These are phyloP conservation scores for Albizia julibrissin DNA, from an alignment of 306 rosid species.

Conservation along the genomic window DNA sequence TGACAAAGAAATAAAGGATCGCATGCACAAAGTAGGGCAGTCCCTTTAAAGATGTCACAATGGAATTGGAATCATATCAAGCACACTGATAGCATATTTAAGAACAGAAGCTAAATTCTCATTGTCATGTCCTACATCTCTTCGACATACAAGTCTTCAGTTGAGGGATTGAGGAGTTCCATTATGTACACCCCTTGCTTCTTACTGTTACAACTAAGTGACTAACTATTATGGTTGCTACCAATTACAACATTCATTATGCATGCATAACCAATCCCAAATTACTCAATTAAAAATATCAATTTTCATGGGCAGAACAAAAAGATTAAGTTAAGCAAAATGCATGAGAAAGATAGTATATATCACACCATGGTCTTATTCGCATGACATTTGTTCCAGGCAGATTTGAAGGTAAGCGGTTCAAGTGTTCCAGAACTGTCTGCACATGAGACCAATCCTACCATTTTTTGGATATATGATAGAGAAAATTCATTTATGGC, in stretches of 20 bases:
- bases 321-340: constrained; percentile 17
- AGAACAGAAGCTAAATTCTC: neutral
- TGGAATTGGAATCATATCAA: constrained; percentile 26
- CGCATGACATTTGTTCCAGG: constrained; percentile 84
- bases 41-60: neutral
- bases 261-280: neutral
- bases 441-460: constrained; percentile 86
- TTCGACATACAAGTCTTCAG: constrained; percentile 16
- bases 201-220: neutral
- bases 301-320: constrained; percentile 15
- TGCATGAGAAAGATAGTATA: constrained; percentile 10
- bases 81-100: constrained; percentile 24
- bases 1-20: constrained; percentile 22
- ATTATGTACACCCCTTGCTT: neutral
- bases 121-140: neutral
- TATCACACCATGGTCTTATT: constrained; percentile 76
- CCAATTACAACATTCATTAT: neutral
- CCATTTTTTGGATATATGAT: constrained; percentile 31
- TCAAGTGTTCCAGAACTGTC: constrained; percentile 70
- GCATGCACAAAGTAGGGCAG: neutral
- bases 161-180: neutral
- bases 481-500: neutral
- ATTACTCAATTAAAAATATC: neutral
- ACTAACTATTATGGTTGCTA: neutral
- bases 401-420: constrained; percentile 74